A percentile compares a stretch with the other conserved stretches of the same genome.
phyloP scores from a whole-genome alignment of 2,329 filamentous ascomycete genomes.

The Stachybotrys elegans region DNA sequence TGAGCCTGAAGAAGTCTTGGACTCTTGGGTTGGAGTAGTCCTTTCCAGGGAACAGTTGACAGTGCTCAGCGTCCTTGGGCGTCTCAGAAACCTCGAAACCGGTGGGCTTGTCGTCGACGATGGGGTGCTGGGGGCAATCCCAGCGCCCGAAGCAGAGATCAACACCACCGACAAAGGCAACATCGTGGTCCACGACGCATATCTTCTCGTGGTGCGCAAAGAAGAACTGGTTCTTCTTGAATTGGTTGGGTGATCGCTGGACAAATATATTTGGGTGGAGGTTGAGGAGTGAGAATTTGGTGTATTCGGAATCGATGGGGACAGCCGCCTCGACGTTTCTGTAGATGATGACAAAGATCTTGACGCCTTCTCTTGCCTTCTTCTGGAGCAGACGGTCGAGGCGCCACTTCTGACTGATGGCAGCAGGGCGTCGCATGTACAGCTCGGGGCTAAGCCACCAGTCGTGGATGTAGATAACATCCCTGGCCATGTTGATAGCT shows the following conservation, averaged over 20 bases:
- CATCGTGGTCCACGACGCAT: conserved; percentile 92
- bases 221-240: conserved; percentile 99
- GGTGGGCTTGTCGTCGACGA: conserved; percentile 90
- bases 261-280: conserved; percentile 95
- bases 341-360: conserved; percentile 96
- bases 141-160: conserved; percentile 96
- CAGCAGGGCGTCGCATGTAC: conserved; percentile 88
- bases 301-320: conserved; percentile 97
- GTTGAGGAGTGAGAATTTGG: conserved; percentile 92
- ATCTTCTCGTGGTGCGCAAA: conserved; percentile 99
- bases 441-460: conserved; percentile 98
- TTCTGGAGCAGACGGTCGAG: conserved; percentile 87
- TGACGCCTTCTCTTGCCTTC: conserved; percentile 92
- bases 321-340: conserved; percentile 95
- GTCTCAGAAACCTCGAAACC: conserved; percentile 75
- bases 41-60: conserved; percentile 94
- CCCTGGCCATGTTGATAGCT: conserved; percentile 93
- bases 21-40: conserved; percentile 97
- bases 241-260: conserved; percentile 92
- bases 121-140: conserved; percentile 90
- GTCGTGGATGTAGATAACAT: conserved; percentile 98
- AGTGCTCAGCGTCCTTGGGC: conserved; percentile 87
- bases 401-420: conserved; percentile 97
- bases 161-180: conserved; percentile 92
- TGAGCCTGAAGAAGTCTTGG: conserved; percentile 88